Conservation (phyloP, 495 filamentous ascomycete genomes). For the Hyaloscypha variabilis region DNA sequence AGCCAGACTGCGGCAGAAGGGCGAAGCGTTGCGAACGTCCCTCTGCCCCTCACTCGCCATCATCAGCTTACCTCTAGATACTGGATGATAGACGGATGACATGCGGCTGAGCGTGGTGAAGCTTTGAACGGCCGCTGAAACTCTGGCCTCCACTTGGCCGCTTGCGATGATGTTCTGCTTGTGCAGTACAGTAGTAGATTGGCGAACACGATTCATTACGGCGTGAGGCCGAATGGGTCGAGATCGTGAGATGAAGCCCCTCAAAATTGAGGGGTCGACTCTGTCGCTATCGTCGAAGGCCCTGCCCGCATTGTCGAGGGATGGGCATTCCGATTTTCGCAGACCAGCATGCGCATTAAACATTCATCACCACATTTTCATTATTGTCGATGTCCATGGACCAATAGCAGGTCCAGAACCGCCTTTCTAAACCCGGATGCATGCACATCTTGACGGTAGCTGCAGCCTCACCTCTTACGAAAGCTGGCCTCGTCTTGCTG, state of each 20-base stretch:
- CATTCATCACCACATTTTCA: constrained; percentile 15
- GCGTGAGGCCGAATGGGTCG: not conserved
- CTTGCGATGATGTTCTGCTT: not conserved
- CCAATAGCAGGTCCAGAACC: not conserved
- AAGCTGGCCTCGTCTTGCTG: not conserved
- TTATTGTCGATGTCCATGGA: not conserved
- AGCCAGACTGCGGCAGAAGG: not conserved
- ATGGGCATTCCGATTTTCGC: constrained; percentile 1
- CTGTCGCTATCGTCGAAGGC: not conserved
- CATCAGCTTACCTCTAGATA: not conserved
- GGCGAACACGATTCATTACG: not conserved
- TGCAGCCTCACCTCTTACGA: not conserved
- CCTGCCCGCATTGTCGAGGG: not conserved
- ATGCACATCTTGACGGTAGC: constrained; percentile 4
- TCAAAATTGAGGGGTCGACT: not conserved
- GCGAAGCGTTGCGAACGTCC: not conserved
- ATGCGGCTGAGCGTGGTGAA: not conserved
- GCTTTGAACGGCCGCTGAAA: not conserved
- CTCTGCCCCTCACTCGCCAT: not conserved
- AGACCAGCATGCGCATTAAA: constrained; percentile 18
- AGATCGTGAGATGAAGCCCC: not conserved
- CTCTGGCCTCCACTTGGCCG: not conserved
- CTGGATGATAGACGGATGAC: not conserved
- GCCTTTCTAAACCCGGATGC: not conserved
- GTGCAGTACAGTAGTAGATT: not conserved